These are phyloP conservation scores for Pseudogymnoascus sp. DNA, from an alignment of 2,329 filamentous ascomycete species.

Conservation along the genomic window DNA sequence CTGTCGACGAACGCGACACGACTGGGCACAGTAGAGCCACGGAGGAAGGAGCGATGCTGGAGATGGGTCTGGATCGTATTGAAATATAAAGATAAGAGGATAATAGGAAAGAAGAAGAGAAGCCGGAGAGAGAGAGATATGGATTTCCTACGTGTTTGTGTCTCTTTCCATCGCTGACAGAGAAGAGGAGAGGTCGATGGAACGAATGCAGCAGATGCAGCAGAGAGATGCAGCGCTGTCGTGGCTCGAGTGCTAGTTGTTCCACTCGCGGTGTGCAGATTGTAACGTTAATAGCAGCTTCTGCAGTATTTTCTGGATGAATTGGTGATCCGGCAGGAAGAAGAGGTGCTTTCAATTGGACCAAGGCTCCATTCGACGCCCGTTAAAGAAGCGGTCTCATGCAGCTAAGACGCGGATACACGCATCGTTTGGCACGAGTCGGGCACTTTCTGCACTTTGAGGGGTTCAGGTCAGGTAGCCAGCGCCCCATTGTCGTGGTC, in stretches of 20 bases:
- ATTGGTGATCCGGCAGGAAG: background rate
- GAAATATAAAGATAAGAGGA: background rate
- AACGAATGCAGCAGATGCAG: background rate
- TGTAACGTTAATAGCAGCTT: constrained; percentile 5
- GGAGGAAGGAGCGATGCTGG: background rate
- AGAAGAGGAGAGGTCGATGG: background rate
- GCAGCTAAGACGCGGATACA: constrained; percentile 1
- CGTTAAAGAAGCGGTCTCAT: constrained; percentile 7
- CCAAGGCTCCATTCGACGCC: background rate
- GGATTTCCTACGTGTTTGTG: constrained; percentile 5
- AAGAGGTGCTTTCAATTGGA: background rate
- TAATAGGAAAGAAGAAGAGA: constrained; percentile 1
- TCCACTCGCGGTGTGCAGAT: constrained; percentile 7
- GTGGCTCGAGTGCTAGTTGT: constrained; percentile 28
- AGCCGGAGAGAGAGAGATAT: background rate
- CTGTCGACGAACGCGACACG: background rate
- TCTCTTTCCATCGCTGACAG: background rate
- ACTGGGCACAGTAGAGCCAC: background rate
- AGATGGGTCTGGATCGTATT: background rate
- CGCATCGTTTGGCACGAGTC: background rate
- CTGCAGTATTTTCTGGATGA: constrained; percentile 6
- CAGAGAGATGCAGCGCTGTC: constrained; percentile 20
- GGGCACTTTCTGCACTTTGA: too few relatives aligned
- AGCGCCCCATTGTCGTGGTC: background rate
- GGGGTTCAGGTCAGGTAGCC: constrained; percentile 1